These are phyloP conservation scores for Fusarium longipes DNA, from an alignment of 2,329 filamentous ascomycete genomes.

Conservation along the genomic window DNA sequence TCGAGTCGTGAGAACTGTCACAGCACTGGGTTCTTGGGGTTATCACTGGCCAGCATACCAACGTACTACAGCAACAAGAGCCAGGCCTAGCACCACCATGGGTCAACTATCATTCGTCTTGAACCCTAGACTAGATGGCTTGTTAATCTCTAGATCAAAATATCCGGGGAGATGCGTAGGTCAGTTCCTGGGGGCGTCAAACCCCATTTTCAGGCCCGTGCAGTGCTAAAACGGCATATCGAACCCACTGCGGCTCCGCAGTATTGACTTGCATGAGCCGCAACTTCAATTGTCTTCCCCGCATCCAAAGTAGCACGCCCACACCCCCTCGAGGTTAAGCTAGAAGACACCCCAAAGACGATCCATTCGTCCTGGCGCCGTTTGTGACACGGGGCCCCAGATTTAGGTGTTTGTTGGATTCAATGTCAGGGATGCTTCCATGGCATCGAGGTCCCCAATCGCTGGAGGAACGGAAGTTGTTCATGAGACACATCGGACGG, in stretches of 20 bases:
- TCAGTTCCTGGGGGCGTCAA: conserved; percentile 36
- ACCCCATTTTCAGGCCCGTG: conserved; percentile 32
- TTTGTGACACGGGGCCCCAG: conserved; percentile 43
- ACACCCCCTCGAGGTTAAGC: conserved; percentile 3
- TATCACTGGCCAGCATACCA: background rate
- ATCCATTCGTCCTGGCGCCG: conserved; percentile 41
- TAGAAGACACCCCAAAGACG: conserved; percentile 28
- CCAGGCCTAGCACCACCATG: conserved; percentile 23
- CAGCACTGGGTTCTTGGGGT: background rate
- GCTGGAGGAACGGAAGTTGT: conserved; percentile 29
- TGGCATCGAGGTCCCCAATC: conserved; percentile 8
- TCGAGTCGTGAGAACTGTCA: background rate
- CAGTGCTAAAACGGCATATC: conserved; percentile 26
- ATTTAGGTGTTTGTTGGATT: conserved; percentile 34
- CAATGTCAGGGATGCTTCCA: conserved; percentile 17
- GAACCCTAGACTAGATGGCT: background rate
- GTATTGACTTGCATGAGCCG: conserved; percentile 49
- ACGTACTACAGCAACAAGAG: conserved; percentile 9
- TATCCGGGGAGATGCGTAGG: conserved; percentile 40
- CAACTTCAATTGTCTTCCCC: conserved; percentile 47
- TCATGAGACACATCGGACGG: conserved; percentile 7
- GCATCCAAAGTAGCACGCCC: conserved; percentile 41
- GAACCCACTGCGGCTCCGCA: conserved; percentile 48
- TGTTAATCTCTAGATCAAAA: conserved; percentile 14
- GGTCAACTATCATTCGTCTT: conserved; percentile 23